These are phyloP conservation scores for Termitomyces sp. DNA, from an alignment of 768 basidiomycete genomes.

Conservation along the genomic window DNA sequence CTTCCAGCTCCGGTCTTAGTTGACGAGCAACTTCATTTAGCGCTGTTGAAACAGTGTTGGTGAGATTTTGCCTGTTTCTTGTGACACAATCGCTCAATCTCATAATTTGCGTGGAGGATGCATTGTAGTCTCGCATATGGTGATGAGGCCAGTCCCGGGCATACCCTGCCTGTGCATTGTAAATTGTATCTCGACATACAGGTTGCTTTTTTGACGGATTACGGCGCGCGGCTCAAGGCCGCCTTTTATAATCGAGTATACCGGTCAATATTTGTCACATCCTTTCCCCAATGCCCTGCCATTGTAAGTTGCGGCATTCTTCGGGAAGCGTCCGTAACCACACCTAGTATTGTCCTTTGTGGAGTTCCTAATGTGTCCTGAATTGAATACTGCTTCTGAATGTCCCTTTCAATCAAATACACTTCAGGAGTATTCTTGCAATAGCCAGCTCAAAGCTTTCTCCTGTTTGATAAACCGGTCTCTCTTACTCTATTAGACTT, in stretches of 20 bases:
- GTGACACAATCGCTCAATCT: background rate
- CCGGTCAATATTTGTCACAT: background rate
- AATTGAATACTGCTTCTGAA: too few relatives aligned
- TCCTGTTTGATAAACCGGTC: too few relatives aligned
- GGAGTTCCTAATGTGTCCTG: too few relatives aligned
- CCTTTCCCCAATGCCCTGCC: background rate
- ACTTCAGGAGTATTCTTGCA: too few relatives aligned
- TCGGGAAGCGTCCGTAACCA: background rate
- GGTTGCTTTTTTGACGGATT: background rate
- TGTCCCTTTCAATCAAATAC: too few relatives aligned
- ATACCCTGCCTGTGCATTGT: background rate
- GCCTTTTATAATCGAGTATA: too few relatives aligned
- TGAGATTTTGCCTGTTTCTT: background rate
- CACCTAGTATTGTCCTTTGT: too few relatives aligned
- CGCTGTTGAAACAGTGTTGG: background rate
- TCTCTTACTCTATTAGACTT: too few relatives aligned
- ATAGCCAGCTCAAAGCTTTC: too few relatives aligned
- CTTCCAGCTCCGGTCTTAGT: constrained; percentile 1
- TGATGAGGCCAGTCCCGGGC: background rate
- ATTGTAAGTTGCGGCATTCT: too few relatives aligned
- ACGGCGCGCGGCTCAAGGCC: background rate
- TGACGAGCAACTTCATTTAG: background rate
- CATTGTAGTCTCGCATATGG: background rate
- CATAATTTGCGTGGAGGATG: background rate
- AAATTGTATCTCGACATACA: background rate